A percentile compares a stretch with the other conserved stretches of the same genome.
phyloP scores from a whole-genome alignment of 2,329 filamentous ascomycete genomes.

The Penicillium sp. region DNA sequence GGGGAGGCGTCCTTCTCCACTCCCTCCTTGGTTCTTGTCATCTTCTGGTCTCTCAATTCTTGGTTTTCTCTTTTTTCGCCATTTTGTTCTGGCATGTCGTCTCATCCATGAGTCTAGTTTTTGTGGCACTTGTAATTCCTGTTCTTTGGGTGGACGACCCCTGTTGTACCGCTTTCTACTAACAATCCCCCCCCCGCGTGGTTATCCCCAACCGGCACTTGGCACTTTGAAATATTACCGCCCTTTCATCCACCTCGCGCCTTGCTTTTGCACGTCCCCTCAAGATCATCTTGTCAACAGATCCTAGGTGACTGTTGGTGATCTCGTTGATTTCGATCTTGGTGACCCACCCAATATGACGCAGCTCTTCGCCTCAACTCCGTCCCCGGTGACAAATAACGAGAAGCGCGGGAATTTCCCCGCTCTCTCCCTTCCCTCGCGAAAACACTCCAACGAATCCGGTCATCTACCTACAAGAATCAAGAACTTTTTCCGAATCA shows the following conservation, averaged over 20 bases:
- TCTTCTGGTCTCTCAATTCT: constrained; percentile 5
- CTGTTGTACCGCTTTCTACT: constrained; percentile 15
- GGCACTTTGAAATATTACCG: constrained; percentile 12
- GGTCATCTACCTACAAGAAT: constrained; percentile 62
- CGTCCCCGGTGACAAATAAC: constrained; percentile 41
- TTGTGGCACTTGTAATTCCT: constrained; percentile 16
- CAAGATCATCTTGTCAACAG: constrained; percentile 5
- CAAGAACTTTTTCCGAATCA: constrained; percentile 70
- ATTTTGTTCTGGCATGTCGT: constrained; percentile 15
- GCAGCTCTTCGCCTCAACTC: constrained; percentile 43
- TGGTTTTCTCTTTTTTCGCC: neutral
- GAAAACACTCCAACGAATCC: constrained; percentile 45
- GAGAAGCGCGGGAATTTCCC: constrained; percentile 50
- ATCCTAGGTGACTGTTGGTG: constrained; percentile 1
- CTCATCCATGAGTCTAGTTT: constrained; percentile 20
- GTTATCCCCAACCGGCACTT: constrained; percentile 20
- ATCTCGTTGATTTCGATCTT: neutral
- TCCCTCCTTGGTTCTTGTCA: constrained; percentile 16
- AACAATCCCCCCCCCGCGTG: constrained; percentile 13
- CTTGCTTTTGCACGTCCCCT: constrained; percentile 13
- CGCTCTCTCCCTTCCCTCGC: constrained; percentile 45
- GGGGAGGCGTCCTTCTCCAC: constrained; percentile 26
- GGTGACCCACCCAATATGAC: constrained; percentile 36
- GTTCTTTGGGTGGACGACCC: constrained; percentile 28
- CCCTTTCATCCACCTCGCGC: constrained; percentile 4